Conservation (phyloP, 345 rosid species). For the Orychophragmus violaceus region DNA sequence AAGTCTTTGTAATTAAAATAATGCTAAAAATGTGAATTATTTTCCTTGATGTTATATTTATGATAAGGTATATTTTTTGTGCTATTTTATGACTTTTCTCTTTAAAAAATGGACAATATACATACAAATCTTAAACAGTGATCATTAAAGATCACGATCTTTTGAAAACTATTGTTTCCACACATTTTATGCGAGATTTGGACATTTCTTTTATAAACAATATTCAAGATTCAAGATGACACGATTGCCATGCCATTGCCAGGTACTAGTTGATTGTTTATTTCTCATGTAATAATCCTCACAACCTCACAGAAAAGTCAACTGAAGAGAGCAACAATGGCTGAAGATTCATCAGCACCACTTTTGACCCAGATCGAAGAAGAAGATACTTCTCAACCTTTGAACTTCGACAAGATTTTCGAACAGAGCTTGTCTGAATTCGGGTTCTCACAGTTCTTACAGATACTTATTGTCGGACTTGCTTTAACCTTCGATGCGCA, state of each 20-base stretch:
- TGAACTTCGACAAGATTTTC: slow-evolving; percentile 21
- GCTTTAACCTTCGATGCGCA: slow-evolving; percentile 53
- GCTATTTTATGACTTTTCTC: no score
- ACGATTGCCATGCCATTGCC: background rate
- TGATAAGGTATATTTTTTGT: no score
- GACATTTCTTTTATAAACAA: background rate
- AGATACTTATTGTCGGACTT: slow-evolving; percentile 45
- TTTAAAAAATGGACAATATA: no score
- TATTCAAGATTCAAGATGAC: background rate
- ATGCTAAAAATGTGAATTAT: no score
- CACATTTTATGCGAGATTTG: background rate
- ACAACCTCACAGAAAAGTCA: background rate
- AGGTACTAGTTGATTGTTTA: background rate
- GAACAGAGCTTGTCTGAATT: slow-evolving; percentile 21
- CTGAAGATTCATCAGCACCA: slow-evolving; percentile 19
- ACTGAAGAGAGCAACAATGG: slow-evolving; percentile 11
- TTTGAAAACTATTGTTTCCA: background rate
- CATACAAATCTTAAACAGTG: background rate
- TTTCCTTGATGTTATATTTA: no score
- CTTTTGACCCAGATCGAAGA: slow-evolving; percentile 7
- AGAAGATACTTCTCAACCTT: background rate
- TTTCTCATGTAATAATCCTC: background rate
- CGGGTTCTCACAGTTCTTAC: slow-evolving; percentile 29
- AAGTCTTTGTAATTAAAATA: no score
- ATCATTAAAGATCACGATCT: background rate